These are phyloP conservation scores for Trichoderma asperellum DNA, from an alignment of 2,329 filamentous ascomycete genomes.

Conservation along the genomic window DNA sequence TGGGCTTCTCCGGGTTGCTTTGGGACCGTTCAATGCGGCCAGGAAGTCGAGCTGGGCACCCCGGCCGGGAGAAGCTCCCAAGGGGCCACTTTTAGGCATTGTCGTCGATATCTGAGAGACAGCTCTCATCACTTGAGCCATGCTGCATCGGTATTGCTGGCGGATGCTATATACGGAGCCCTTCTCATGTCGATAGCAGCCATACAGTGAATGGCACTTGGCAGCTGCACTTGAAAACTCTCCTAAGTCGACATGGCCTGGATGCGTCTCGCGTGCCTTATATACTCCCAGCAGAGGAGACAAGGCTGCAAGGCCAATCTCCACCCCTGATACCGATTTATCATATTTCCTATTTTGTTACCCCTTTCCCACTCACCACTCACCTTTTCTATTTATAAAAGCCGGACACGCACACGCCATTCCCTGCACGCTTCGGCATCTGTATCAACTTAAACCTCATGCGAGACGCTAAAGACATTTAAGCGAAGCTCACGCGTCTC, in stretches of 20 bases:
- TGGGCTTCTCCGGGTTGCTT: neutral
- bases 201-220: neutral
- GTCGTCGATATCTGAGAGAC: constrained; percentile 9
- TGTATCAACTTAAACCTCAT: constrained; percentile 17
- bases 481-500: neutral
- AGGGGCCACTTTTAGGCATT: constrained; percentile 17
- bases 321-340: constrained; percentile 18
- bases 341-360: constrained; percentile 15
- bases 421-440: constrained; percentile 17
- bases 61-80: neutral
- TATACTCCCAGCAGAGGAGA: neutral
- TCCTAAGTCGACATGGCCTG: neutral
- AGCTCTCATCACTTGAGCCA: neutral
- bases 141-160: neutral
- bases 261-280: constrained; percentile 2
- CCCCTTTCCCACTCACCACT: constrained; percentile 17
- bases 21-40: neutral
- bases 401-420: neutral
- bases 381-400: constrained; percentile 19
- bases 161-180: neutral
- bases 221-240: neutral
- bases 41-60: constrained; percentile 5
- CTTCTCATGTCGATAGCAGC: neutral
- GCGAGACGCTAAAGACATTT: neutral
- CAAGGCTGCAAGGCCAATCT: constrained; percentile 5